Evolutionary conservation across 768 basidiomycete genomes (phyloP), one percentile per base, ranked within the genome.

Genomic region (Kondoa malvinella): DNA sequence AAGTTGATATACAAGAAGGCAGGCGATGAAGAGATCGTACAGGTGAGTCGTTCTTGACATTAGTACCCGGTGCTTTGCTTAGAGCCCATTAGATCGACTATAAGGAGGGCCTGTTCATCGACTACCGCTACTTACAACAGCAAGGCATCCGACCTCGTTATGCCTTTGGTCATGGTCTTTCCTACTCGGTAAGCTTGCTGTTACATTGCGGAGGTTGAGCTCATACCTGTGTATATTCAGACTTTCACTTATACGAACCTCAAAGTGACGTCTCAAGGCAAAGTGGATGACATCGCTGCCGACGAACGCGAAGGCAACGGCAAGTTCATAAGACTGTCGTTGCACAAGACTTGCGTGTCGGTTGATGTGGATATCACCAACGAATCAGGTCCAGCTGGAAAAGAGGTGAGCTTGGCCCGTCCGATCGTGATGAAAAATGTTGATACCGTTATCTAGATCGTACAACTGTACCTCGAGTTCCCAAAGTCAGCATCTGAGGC

Each of bases 111-210:
- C 79, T 88, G 64, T 76, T 82, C 64, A 85, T 89, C 69, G 87
- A 88, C 74, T 88, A 89, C 72, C 81, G 85, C 14, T 81, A 82
- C 76, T 86, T 87, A 70, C 86, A 87, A 66, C 81, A 84, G 82
- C 81, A 85, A 66, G 77, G 83, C 76, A 73, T 75, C 40, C 71
- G 68, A 16, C 76, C 77, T 0, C 71, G 76, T 31, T 77, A 84
- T 73, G 87, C 88, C 74, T 96, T 96, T 75, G 92, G 92, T 3
- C 92, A 85, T 75, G 92, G 92, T 0, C 76, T 94, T 73, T 87
- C 85, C 67, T 96, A 94, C 79, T 86, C 92, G 21, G 40, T 50
- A 21, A 8, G 40, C 21, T 50, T 21, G 40, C 40, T 50, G 40
- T 21, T 21, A 50, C 21, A 8, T 21, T 50, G 12, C 21, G 12